A percentile compares a stretch with the other conserved stretches of the same genome.
Evolutionary conservation across 2,329 filamentous ascomycete species (phyloP).

Genomic region (Fusarium sp.): DNA sequence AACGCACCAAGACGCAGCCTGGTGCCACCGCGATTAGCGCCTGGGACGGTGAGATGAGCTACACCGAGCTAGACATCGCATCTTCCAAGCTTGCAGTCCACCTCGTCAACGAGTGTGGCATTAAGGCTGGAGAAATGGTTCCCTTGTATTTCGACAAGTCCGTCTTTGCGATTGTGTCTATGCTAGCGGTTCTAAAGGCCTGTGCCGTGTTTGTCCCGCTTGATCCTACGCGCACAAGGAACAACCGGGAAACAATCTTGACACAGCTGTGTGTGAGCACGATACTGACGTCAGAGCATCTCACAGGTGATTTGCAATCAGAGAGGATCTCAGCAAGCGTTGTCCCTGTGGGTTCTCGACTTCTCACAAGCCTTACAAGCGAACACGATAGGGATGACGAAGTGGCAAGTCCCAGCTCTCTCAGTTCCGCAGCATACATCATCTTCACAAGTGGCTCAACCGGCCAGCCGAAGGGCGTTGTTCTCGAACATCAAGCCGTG

Average conservation of each 20-base stretch:
- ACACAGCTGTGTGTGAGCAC: background rate
- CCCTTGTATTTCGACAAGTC: conserved; percentile 24
- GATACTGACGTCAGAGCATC: conserved; percentile 8
- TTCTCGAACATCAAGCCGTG: conserved; percentile 16
- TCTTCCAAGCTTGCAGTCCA: conserved; percentile 17
- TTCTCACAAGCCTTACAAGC: background rate
- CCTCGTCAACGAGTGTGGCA: conserved; percentile 4
- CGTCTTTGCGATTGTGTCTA: conserved; percentile 15
- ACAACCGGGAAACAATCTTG: background rate
- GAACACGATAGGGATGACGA: background rate
- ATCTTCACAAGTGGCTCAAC: conserved; percentile 27
- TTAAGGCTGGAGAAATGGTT: conserved; percentile 1
- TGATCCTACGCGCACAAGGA: conserved; percentile 1
- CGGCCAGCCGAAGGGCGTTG: conserved; percentile 22
- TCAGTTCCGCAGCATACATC: conserved; percentile 12
- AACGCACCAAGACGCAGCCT: conserved; percentile 2
- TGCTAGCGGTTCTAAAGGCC: conserved; percentile 19
- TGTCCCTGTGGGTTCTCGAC: background rate
- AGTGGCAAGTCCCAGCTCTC: background rate
- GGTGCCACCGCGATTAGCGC: conserved; percentile 9
- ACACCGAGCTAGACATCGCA: conserved; percentile 20
- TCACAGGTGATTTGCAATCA: background rate
- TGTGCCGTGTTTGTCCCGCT: conserved; percentile 21
- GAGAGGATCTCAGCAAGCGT: background rate
- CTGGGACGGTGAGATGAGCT: conserved; percentile 31